A percentile compares a stretch with the other conserved stretches of the same genome.
phyloP scores from a whole-genome alignment of 495 filamentous ascomycete species.

The Talaromyces thailandensis region DNA sequence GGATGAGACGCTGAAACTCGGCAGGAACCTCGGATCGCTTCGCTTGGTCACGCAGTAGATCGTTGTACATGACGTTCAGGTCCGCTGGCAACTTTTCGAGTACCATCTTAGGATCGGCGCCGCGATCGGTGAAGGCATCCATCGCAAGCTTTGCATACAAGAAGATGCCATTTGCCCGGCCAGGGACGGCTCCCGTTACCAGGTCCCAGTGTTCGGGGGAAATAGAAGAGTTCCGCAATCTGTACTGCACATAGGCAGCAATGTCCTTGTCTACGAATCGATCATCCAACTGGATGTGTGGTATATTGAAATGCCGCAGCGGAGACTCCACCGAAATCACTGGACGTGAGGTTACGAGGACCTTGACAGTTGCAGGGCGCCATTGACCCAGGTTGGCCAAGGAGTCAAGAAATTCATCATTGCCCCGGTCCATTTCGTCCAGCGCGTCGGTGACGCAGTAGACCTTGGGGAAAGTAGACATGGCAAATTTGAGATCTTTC shows the following conservation, averaged over 20 bases:
- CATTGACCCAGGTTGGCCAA: slow-evolving; percentile 24
- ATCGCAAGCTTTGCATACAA: slow-evolving; percentile 34
- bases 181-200: not conserved
- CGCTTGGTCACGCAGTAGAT: slow-evolving; percentile 33
- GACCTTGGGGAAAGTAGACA: slow-evolving; percentile 20
- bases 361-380: slow-evolving; percentile 29
- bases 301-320: slow-evolving; percentile 7
- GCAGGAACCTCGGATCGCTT: slow-evolving; percentile 18
- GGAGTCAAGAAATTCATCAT: slow-evolving; percentile 24
- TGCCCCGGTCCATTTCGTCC: slow-evolving; percentile 35
- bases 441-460: slow-evolving; percentile 41
- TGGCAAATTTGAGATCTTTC: slow-evolving; percentile 15
- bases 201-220: not conserved
- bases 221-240: slow-evolving; percentile 12
- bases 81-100: slow-evolving; percentile 24
- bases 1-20: slow-evolving; percentile 29
- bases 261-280: slow-evolving; percentile 31
- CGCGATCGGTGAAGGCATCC: slow-evolving; percentile 25
- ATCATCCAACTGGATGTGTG: slow-evolving; percentile 27
- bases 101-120: slow-evolving; percentile 11
- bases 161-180: slow-evolving; percentile 2
- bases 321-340: slow-evolving; percentile 8
- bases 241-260: slow-evolving; percentile 23
- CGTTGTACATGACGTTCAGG: slow-evolving; percentile 38
- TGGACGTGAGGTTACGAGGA: slow-evolving; percentile 35